These are phyloP conservation scores for Torulaspora microellipsoides DNA, from an alignment of 805 yeast species.

Conservation along the genomic window DNA sequence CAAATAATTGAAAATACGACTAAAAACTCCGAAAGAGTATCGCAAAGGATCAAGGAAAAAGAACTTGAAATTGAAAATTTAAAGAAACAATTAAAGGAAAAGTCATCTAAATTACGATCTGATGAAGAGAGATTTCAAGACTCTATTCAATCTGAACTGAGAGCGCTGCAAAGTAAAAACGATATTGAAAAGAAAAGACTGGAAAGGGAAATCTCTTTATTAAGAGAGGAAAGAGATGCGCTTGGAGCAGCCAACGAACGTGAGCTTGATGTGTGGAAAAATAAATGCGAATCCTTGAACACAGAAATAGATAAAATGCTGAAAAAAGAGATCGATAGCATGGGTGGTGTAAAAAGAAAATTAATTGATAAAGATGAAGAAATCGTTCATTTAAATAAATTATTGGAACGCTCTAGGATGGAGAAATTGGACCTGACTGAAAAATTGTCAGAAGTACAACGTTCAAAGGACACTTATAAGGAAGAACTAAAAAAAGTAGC, in stretches of 20 bases:
- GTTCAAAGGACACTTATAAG: conserved; percentile 27
- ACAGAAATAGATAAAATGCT: conserved; percentile 17
- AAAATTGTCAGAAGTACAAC: conserved; percentile 25
- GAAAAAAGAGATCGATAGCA: conserved; percentile 14
- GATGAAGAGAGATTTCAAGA: conserved; percentile 6
- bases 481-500: conserved; percentile 32
- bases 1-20: conserved; percentile 21
- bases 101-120: neutral
- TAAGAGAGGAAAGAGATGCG: conserved; percentile 16
- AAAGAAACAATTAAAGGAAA: conserved; percentile 5
- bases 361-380: conserved; percentile 14
- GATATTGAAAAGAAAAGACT: conserved; percentile 12
- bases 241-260: conserved; percentile 17
- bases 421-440: conserved; percentile 15
- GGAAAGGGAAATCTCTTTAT: conserved; percentile 15
- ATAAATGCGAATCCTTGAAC: conserved; percentile 15
- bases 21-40: conserved; percentile 17
- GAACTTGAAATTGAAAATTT: conserved; percentile 16
- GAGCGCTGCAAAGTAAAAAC: conserved; percentile 12
- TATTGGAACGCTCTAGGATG: conserved; percentile 8
- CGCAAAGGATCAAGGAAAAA: conserved; percentile 17
- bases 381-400: conserved; percentile 13
- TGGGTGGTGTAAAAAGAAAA: conserved; percentile 10
- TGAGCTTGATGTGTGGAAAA: conserved; percentile 17
- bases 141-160: conserved; percentile 9